Evolutionary conservation across 2,329 filamentous ascomycete species (phyloP).

Genomic region (Microcera coccophila): DNA sequence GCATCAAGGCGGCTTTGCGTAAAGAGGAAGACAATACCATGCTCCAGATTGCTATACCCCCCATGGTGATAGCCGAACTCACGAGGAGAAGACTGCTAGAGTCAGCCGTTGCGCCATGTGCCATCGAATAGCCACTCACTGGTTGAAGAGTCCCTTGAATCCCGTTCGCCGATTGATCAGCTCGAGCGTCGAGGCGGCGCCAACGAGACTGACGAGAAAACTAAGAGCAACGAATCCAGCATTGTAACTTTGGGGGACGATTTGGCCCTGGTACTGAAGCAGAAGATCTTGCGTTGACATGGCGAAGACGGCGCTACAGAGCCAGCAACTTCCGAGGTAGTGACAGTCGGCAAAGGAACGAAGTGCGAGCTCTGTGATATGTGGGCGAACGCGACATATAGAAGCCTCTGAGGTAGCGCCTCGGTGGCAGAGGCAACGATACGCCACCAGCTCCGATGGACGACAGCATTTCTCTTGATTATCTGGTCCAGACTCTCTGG

Average conservation of each 20-base stretch:
- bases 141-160: conserved; percentile 63
- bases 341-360: not conserved
- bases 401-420: no score
- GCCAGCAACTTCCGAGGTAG: not conserved
- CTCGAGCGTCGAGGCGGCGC: conserved; percentile 75
- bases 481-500: not conserved
- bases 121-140: conserved; percentile 45
- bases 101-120: conserved; percentile 3
- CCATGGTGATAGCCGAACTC: conserved; percentile 66
- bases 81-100: conserved; percentile 56
- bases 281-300: conserved; percentile 33
- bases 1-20: not conserved
- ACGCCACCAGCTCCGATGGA: no score
- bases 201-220: conserved; percentile 71
- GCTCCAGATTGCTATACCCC: conserved; percentile 69
- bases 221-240: conserved; percentile 67
- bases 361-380: no score
- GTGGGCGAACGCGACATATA: no score
- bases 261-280: conserved; percentile 39
- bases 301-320: conserved; percentile 6
- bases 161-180: conserved; percentile 73
- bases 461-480: no score
- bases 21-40: conserved; percentile 48
- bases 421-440: no score
- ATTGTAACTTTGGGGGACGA: conserved; percentile 49